Conservation (phyloP, 1,139 yeast genomes). For the Candida sojae region DNA sequence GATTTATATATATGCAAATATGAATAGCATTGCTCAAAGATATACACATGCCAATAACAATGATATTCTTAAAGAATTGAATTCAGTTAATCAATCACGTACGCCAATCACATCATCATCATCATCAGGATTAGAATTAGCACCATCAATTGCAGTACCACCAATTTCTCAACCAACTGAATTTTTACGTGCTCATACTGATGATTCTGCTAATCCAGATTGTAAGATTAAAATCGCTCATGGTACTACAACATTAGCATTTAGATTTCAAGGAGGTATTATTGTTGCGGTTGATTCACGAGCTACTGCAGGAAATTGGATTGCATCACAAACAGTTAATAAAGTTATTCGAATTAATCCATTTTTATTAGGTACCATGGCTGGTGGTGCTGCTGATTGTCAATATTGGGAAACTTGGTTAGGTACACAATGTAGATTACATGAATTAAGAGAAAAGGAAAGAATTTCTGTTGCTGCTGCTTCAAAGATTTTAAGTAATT, state of each 20-base stretch:
- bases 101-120: constrained; percentile 19
- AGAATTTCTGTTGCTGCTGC: constrained; percentile 97
- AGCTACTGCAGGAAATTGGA: constrained; percentile 99
- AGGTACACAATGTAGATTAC: constrained; percentile 94
- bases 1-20: background rate
- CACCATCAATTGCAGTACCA: constrained; percentile 75
- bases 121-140: constrained; percentile 34
- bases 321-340: constrained; percentile 97
- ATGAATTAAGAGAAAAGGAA: constrained; percentile 91
- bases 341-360: constrained; percentile 97
- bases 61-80: constrained; percentile 30
- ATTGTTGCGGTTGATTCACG: constrained; percentile 96
- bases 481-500: constrained; percentile 85
- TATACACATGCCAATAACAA: constrained; percentile 35
- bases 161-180: constrained; percentile 93
- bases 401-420: constrained; percentile 99
- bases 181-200: constrained; percentile 96
- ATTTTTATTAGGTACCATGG: constrained; percentile 94
- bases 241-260: constrained; percentile 97
- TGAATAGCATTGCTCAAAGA: constrained; percentile 46
- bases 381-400: constrained; percentile 99
- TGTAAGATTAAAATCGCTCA: constrained; percentile 96
- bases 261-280: constrained; percentile 94
- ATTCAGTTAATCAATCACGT: constrained; percentile 24
- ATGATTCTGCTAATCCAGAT: constrained; percentile 88